Base-by-base conservation (phyloP, 352 stramenopile species). In the Aphanomyces astaci region DNA sequence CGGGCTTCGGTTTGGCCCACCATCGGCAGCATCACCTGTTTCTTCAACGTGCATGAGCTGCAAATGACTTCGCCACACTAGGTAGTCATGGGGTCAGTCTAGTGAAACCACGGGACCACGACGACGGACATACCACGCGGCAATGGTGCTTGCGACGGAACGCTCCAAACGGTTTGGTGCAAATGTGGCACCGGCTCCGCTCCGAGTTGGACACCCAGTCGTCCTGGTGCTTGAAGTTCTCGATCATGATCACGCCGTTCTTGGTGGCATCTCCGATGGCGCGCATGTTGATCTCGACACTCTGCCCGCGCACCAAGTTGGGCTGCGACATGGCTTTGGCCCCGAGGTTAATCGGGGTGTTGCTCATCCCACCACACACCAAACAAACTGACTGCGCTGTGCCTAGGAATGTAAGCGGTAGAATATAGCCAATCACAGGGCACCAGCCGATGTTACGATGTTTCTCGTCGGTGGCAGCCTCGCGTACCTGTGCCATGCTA, bases 111-210 rank as follows among this genome's bases (percentile, higher is more conserved):
- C 57, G 36, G 30, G 30, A 30, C 5, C 22, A 64, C 19, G 22
- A 22, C 2, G 43, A 64, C 45, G 3, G 36, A 64, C 60, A 22
- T 68, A 68, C 62, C 28, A 52, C 49, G 9, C 49, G 62, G 51
- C 62, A 68, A 22, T 68, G 62, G 31, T 68, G 49, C 48, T 68
- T 68, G 43, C 49, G 62, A 22, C 62, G 62, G n/a, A 59, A 59
- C 30, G 51, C 51, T 22, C 51, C 51, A 36, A 68, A 68, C 13
- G 46, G 25, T 2, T 51, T 68, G n/a, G 49, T 59, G 40, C 28
- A 60, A 2, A 51, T 51, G 28, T 60, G 40, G 33, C 62, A 68
- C 19, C 62, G 62, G 15, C 55, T 52, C 10, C 62, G 49, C 39
- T 68, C 49, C 5, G 43, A 40, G 46, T 68, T 60, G 28, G 25